Evolutionary conservation across 192 early-diverging fungal genomes (phyloP).

Genomic region (Linnemannia schmuckeri): DNA sequence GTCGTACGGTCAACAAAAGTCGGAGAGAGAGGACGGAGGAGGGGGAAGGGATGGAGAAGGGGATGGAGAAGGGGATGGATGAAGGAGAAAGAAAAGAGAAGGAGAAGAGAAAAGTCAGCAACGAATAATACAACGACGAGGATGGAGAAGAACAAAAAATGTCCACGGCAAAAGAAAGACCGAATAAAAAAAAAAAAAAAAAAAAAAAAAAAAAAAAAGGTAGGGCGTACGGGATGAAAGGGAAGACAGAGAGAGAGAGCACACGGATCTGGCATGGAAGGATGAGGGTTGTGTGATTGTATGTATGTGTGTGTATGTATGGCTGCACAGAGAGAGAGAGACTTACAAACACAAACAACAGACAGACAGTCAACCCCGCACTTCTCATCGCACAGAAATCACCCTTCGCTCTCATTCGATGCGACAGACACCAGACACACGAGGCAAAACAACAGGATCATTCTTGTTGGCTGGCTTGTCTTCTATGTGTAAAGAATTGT

Average conservation of each 20-base stretch:
- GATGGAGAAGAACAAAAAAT: neutral
- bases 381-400: neutral
- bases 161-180: neutral
- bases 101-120: slow-evolving; percentile 5
- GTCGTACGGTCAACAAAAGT: neutral
- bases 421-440: neutral
- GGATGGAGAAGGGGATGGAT: slow-evolving; percentile 3
- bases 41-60: neutral
- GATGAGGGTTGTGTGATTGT: neutral
- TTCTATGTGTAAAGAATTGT: neutral
- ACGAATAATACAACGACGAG: neutral
- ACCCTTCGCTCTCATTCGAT: neutral
- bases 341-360: neutral
- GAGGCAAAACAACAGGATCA: neutral
- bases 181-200: neutral
- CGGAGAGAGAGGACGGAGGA: neutral
- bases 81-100: neutral
- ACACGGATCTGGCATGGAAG: neutral
- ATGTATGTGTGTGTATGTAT: too few species aligned
- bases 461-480: neutral
- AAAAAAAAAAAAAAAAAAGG: too few species aligned
- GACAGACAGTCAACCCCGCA: neutral
- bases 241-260: neutral
- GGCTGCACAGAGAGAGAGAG: too few species aligned
- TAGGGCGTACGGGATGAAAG: neutral